phyloP scores from a whole-genome alignment of 2,329 filamentous ascomycete genomes.

The Alternaria triticina region DNA sequence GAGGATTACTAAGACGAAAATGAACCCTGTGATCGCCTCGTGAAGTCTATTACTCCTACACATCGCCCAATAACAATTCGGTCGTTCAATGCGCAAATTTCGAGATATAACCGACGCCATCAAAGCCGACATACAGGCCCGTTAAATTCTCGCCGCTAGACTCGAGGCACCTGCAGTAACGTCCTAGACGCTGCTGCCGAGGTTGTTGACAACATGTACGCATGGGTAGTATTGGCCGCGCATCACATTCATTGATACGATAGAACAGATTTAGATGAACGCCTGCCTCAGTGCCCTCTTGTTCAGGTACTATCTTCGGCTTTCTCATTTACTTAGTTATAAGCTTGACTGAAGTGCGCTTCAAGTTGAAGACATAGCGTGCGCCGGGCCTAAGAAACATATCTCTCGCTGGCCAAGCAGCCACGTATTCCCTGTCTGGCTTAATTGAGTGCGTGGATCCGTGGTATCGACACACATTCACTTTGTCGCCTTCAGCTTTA shows the following conservation, averaged over 20 bases:
- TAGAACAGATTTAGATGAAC: neutral
- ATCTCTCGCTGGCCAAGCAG: neutral
- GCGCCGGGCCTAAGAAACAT: no score
- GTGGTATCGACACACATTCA: neutral
- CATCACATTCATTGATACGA: neutral
- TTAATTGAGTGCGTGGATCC: neutral
- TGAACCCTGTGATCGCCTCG: slow-evolving; percentile 20
- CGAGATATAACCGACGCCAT: neutral
- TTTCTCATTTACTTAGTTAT: neutral
- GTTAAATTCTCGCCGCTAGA: neutral
- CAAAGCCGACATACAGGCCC: neutral
- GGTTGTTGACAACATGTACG: no score
- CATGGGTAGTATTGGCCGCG: neutral
- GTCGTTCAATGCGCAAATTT: neutral
- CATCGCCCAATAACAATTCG: slow-evolving; percentile 4
- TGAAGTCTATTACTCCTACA: slow-evolving; percentile 25
- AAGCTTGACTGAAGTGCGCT: neutral
- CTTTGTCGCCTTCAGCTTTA: neutral
- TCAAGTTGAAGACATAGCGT: no score
- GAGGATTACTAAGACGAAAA: slow-evolving; percentile 21
- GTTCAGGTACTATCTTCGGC: neutral
- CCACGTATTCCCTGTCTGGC: neutral
- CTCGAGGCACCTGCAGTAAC: no score
- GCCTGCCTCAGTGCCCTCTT: neutral
- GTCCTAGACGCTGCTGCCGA: no score